Percentiles rank a stretch among this genome's conserved stretches.
Evolutionary conservation across 768 basidiomycete species (phyloP).

Genomic region (Ephemerocybe angulata): DNA sequence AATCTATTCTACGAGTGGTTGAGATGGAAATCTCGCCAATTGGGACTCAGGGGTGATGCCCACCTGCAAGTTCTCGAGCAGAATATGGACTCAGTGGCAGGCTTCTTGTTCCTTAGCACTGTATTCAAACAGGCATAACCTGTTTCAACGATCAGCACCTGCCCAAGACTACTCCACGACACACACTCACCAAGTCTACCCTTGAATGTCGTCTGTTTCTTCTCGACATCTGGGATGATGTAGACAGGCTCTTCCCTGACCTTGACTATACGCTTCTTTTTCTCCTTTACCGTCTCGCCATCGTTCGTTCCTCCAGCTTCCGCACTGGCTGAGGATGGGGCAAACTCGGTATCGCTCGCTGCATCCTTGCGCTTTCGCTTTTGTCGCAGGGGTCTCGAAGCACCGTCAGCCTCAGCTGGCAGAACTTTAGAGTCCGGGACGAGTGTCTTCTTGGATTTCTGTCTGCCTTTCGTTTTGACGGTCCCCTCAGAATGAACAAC

Average conservation of each 20-base stretch:
- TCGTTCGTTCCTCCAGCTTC: constrained; percentile 2
- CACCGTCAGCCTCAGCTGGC: too few relatives aligned
- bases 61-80: constrained; percentile 70
- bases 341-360: too few relatives aligned
- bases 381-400: too few relatives aligned
- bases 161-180: background rate
- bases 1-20: constrained; percentile 53
- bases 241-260: constrained; percentile 52
- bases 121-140: constrained; percentile 88
- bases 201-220: constrained; percentile 63
- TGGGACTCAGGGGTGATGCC: constrained; percentile 8
- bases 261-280: too few relatives aligned
- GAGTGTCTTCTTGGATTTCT: too few relatives aligned
- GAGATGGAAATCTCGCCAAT: constrained; percentile 18
- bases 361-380: too few relatives aligned
- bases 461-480: background rate
- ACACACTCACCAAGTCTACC: constrained; percentile 50
- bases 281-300: constrained; percentile 11
- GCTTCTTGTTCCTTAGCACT: constrained; percentile 67
- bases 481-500: background rate
- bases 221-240: constrained; percentile 68
- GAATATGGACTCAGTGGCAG: constrained; percentile 62
- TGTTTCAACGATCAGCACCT: constrained; percentile 12
- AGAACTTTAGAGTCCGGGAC: too few relatives aligned
- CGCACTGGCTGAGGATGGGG: too few relatives aligned